These are phyloP conservation scores for Cystofilobasidium capitatum DNA, from an alignment of 768 basidiomycete genomes.

Conservation along the genomic window DNA sequence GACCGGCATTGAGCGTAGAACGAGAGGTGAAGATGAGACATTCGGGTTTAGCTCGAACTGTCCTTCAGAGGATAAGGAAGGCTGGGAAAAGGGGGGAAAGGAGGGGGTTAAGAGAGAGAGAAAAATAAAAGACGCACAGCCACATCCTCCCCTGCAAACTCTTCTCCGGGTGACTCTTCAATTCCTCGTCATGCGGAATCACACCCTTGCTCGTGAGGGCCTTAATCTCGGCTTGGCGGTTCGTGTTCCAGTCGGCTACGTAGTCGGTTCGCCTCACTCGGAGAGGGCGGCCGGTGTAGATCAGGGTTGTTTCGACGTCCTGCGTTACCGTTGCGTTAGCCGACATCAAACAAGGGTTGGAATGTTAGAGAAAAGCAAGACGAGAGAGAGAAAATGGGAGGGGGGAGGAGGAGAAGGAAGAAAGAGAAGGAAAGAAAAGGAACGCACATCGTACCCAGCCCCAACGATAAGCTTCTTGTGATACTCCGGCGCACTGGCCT, in stretches of 20 bases:
- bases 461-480: constrained; percentile 61
- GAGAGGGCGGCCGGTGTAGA: constrained; percentile 66
- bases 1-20: constrained; percentile 36
- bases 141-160: constrained; percentile 40
- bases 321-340: constrained; percentile 43
- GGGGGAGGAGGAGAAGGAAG: background rate
- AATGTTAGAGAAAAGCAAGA: too few species aligned
- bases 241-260: constrained; percentile 66
- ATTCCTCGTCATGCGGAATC: constrained; percentile 59
- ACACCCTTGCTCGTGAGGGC: constrained; percentile 74
- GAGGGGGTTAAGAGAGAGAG: background rate
- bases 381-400: background rate
- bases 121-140: background rate
- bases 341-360: constrained; percentile 54
- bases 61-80: constrained; percentile 10
- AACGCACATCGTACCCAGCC: constrained; percentile 15
- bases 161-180: constrained; percentile 73
- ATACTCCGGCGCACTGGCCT: constrained; percentile 69
- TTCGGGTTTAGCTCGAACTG: too few species aligned
- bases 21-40: too few species aligned
- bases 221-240: constrained; percentile 65
- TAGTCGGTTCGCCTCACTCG: constrained; percentile 77
- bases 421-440: too few species aligned
- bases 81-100: background rate
- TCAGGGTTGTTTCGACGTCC: constrained; percentile 10